A percentile compares a stretch with the other conserved stretches of the same genome.
Conservation (phyloP, 108 stramenopile species). For the Stephanodiscus triporus region DNA sequence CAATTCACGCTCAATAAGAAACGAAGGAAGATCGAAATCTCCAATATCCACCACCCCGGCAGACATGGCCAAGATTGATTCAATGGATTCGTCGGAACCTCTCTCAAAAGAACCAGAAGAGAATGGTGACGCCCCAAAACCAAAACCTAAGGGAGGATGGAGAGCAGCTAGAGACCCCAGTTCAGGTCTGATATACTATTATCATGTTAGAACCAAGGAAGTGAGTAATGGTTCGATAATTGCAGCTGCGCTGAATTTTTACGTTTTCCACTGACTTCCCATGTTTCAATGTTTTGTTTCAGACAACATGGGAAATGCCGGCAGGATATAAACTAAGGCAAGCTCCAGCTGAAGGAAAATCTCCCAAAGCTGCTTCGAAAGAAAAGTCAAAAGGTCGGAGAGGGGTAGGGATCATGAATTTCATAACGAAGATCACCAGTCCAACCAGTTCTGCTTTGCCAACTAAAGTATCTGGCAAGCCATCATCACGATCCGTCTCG, state of each 20-base stretch:
- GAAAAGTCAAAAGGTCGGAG: constrained; percentile 3
- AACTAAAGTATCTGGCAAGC: constrained; percentile 5
- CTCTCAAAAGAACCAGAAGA: neutral
- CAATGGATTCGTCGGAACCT: neutral
- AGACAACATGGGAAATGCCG: constrained; percentile 52
- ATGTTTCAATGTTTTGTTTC: neutral
- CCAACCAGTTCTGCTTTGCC: neutral
- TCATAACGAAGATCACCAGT: constrained; percentile 13
- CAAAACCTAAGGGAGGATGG: constrained; percentile 60
- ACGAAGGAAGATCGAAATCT: neutral
- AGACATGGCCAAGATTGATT: constrained; percentile 7
- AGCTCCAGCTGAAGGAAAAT: constrained; percentile 9
- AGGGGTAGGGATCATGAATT: constrained; percentile 14
- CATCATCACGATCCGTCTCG: neutral
- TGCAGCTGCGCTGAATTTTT: neutral
- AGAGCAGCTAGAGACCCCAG: constrained; percentile 62
- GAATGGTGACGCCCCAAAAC: neutral
- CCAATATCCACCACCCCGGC: neutral
- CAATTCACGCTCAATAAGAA: neutral
- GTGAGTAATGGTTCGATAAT: constrained; percentile 45
- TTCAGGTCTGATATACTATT: constrained; percentile 74
- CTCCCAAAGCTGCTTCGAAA: constrained; percentile 6
- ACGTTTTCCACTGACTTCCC: neutral
- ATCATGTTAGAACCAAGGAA: constrained; percentile 69
- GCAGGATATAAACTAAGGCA: constrained; percentile 18